Conservation (phyloP, 768 basidiomycete genomes). For the Xanthoconium stramineum region DNA sequence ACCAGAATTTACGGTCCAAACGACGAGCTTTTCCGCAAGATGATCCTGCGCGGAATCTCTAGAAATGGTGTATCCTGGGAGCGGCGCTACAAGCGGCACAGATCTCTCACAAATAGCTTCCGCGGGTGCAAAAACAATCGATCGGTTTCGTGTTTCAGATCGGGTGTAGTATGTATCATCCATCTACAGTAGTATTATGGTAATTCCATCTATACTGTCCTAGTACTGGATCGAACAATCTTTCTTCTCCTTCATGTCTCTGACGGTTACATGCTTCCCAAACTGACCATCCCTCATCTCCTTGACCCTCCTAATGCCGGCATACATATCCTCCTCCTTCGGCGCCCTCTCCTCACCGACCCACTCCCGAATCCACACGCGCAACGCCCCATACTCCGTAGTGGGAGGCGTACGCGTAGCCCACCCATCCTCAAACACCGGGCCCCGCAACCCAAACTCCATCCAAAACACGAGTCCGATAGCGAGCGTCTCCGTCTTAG, state of each 20-base stretch:
- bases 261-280: constrained; percentile 8
- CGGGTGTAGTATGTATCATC: not conserved
- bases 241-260: not conserved
- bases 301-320: constrained; percentile 23
- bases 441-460: constrained; percentile 62
- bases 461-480: constrained; percentile 67
- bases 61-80: no score
- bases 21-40: not conserved
- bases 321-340: constrained; percentile 35
- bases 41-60: no score
- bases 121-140: constrained; percentile 10
- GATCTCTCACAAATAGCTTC: not conserved
- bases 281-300: constrained; percentile 28
- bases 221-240: not conserved
- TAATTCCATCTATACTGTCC: not conserved
- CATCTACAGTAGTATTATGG: not conserved
- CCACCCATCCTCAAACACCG: constrained; percentile 50
- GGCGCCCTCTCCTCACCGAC: constrained; percentile 49
- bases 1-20: no score
- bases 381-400: constrained; percentile 22
- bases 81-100: no score
- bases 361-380: constrained; percentile 58
- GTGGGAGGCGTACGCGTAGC: not conserved
- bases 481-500: constrained; percentile 54
- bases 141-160: not conserved